Base-by-base conservation (phyloP, 2,329 filamentous ascomycete genomes). In the Volutella citrinella region DNA sequence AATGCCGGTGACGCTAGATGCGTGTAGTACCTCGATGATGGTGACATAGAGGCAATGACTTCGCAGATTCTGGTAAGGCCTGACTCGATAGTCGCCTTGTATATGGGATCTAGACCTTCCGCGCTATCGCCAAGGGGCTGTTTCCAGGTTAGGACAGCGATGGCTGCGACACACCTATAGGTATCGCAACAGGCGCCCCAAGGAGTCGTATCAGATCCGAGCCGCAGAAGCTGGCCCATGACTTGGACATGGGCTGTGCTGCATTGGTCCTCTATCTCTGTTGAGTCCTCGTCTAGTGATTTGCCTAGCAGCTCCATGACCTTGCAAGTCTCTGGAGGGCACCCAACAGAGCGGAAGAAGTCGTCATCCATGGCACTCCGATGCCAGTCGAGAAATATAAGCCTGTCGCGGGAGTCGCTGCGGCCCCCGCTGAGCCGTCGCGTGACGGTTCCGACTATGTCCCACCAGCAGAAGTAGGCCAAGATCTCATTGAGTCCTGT, bases 311-410 rank as follows among this genome's bases (percentile, higher is more conserved):
- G 37, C 0, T 61, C 55, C 13, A 63, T 61, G 1, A 65, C 40
- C n/a, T 56, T 47, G 19, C 64, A 66, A 0, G 60, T 58, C 19
- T 66, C 61, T 2, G 51, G 26, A 0, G 59, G 57, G 32, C 64
- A 65, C 2, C 64, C 65, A 1, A 68, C 60, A 3, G 52, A 54
- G 5, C 48, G 45, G 14, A 66, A 64, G 19, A 67, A 66, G 2
- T 32, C 39, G 13, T 55, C 46, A 3, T 51, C 48, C 1, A 68
- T 31, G 3, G 55, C 51, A 9, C 55, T 46, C 7, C 60, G 61
- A 40, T 67, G 63, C 63, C 63, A 68, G 42, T 61, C 56, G 15
- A 64, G 59, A 30, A 68, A 68, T 14, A 66, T 62, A 5, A 56
- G 37, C 6, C 32, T 38, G 5, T 37, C 22, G 5, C 15, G 13